phyloP scores from a whole-genome alignment of 495 filamentous ascomycete species.

The Astrothelium macrocarpum region DNA sequence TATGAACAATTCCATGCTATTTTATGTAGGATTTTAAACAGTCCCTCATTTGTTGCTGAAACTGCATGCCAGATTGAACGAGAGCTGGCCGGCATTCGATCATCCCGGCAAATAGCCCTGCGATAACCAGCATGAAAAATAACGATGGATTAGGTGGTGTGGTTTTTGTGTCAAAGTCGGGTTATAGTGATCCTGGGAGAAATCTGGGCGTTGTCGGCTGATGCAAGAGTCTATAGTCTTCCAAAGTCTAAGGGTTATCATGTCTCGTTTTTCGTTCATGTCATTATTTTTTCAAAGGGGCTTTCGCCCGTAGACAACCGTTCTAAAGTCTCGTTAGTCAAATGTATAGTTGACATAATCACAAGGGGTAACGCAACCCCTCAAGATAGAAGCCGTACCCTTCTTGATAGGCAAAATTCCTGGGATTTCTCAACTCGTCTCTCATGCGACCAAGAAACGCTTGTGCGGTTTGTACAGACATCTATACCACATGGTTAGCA shows the following conservation, averaged over 20 bases:
- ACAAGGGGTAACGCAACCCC: not conserved
- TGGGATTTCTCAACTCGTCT: not conserved
- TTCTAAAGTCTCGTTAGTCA: not conserved
- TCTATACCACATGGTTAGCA: not conserved
- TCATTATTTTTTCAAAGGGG: not conserved
- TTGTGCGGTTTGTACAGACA: slow-evolving; percentile 2
- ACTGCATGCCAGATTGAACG: too few relatives aligned
- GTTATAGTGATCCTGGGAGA: not conserved
- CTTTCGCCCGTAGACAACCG: slow-evolving; percentile 1
- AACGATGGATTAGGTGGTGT: too few relatives aligned
- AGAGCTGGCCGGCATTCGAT: too few relatives aligned
- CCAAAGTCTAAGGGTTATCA: not conserved
- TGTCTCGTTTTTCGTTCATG: not conserved
- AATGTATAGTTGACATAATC: not conserved
- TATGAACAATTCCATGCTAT: too few relatives aligned
- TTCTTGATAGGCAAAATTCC: not conserved
- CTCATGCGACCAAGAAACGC: not conserved
- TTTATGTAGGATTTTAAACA: too few relatives aligned
- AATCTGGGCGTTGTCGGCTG: not conserved
- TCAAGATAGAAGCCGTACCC: not conserved
- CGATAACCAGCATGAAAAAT: too few relatives aligned
- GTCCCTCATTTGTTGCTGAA: too few relatives aligned
- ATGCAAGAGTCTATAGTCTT: not conserved
- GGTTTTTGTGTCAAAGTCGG: too few relatives aligned
- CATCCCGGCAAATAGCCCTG: too few relatives aligned